phyloP scores from a whole-genome alignment of 1,139 yeast species.

The Eremothecium sinecaudum region DNA sequence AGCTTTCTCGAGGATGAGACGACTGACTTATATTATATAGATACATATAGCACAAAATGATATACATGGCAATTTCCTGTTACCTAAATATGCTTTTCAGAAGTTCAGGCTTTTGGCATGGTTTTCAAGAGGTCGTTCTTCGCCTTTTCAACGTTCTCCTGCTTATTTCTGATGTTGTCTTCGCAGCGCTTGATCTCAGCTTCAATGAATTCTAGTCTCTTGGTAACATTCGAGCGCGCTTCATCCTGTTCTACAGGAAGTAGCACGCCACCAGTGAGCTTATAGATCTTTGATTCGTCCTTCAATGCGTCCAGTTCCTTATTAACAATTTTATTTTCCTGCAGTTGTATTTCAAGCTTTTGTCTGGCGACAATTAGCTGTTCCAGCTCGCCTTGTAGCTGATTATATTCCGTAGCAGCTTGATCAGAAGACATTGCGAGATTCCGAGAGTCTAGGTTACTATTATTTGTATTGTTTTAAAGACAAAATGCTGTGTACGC shows the following conservation, averaged over 20 bases:
- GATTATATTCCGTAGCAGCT: slow-evolving; percentile 20
- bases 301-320: slow-evolving; percentile 61
- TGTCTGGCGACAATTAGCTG: slow-evolving; percentile 55
- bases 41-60: too few species aligned
- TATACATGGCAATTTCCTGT: too few species aligned
- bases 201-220: slow-evolving; percentile 79
- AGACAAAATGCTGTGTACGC: too few species aligned
- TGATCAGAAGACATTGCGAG: slow-evolving; percentile 10
- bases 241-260: slow-evolving; percentile 80
- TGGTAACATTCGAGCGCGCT: slow-evolving; percentile 72
- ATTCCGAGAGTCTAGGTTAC: too few species aligned
- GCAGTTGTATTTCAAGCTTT: slow-evolving; percentile 66
- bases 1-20: slow-evolving; percentile 50
- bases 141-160: slow-evolving; percentile 40
- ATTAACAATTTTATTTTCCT: slow-evolving; percentile 87
- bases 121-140: slow-evolving; percentile 39
- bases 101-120: not conserved
- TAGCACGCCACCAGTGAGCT: slow-evolving; percentile 84
- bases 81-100: too few species aligned
- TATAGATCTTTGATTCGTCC: slow-evolving; percentile 64
- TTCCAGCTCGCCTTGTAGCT: slow-evolving; percentile 35
- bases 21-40: too few species aligned
- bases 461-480: too few species aligned
- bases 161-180: slow-evolving; percentile 44
- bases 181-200: slow-evolving; percentile 68